Conservation (phyloP, 2,329 filamentous ascomycete species). For the Diaporthe sp. region DNA sequence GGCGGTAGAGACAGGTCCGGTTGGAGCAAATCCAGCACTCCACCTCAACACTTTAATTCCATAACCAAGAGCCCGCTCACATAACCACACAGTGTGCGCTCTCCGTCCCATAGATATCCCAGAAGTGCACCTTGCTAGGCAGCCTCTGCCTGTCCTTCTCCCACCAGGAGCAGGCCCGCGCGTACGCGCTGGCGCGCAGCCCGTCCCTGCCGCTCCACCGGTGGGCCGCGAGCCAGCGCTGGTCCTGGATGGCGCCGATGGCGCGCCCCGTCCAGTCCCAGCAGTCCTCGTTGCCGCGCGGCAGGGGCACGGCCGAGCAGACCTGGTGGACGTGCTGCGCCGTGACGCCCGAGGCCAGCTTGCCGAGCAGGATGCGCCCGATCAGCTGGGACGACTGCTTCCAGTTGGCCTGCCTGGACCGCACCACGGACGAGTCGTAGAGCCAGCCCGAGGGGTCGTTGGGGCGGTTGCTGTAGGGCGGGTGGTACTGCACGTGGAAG, state of each 20-base stretch:
- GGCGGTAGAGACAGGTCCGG: not conserved
- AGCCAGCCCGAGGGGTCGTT: not conserved
- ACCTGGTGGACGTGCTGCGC: not conserved
- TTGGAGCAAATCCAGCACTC: not conserved
- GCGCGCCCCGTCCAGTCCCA: constrained; percentile 6
- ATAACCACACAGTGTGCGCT: not conserved
- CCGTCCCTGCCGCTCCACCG: not conserved
- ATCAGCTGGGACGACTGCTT: not conserved
- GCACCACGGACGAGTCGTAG: not conserved
- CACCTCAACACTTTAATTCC: not conserved
- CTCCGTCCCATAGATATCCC: constrained; percentile 7
- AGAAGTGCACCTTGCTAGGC: not conserved
- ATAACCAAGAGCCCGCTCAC: not conserved
- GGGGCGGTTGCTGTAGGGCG: not conserved
- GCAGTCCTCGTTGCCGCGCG: not conserved
- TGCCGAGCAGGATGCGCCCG: constrained; percentile 4
- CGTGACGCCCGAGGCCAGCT: not conserved
- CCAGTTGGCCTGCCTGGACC: not conserved
- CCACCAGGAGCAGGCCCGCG: not conserved
- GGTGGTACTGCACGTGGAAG: not conserved
- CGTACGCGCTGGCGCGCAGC: not conserved
- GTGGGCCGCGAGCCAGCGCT: not conserved
- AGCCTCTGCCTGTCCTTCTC: not conserved
- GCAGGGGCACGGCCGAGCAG: not conserved
- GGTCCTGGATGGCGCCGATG: not conserved